Evolutionary conservation across 768 basidiomycete genomes (phyloP), one percentile per base, ranked within the genome.

Genomic region (Clitopilus passeckerianus): DNA sequence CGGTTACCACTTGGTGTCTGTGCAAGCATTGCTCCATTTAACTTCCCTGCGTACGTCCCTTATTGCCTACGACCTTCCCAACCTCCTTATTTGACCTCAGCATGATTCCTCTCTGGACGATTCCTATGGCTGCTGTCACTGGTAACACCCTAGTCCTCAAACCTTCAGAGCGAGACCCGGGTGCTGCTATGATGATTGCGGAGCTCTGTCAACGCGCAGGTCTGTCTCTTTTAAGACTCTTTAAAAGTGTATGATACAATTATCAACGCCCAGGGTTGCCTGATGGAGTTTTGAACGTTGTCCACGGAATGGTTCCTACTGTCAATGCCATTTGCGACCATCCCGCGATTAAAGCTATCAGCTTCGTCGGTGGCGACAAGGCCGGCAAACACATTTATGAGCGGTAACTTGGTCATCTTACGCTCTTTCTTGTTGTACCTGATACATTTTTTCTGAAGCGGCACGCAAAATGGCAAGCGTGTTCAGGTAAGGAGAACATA

Each of bases 21-120:
- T 62, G 93, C 89, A 46, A 90, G 90, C 61, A 81, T 91, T 57
- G 84, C 89, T 18, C 96, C 96, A 7, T 95, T 94, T 77, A 93
- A 93, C 69, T 93, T 93, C 70, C 91, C 91, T 56, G 92, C 91
- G 88, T 91, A 71, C 67, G 87, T 74, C 23, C 34, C 34, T 24
- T 1, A 35, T 16, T 8, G 23, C 23, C 23, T 56, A 8, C 24
- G 10, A 34, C 9, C 53, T 65, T 33, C 65, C 53, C 41, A 9
- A 27, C 46, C 52, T 27, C 16, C 12, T 41, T 30, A 30, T 30
- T 30, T 3, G 27, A 7, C 27, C 27, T 30, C 27, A 91, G 90
- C 5, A 96, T 96, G 94, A 98, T 98, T 66, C 96, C 95, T 0
- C 79, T 98, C 6, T 98, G 96, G 96, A 89, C 93, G 0, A 95